Percentiles rank a stretch among this genome's conserved stretches.
Evolutionary conservation across 208 protist species (phyloP).

Genomic region (Phytomonas sp.): DNA sequence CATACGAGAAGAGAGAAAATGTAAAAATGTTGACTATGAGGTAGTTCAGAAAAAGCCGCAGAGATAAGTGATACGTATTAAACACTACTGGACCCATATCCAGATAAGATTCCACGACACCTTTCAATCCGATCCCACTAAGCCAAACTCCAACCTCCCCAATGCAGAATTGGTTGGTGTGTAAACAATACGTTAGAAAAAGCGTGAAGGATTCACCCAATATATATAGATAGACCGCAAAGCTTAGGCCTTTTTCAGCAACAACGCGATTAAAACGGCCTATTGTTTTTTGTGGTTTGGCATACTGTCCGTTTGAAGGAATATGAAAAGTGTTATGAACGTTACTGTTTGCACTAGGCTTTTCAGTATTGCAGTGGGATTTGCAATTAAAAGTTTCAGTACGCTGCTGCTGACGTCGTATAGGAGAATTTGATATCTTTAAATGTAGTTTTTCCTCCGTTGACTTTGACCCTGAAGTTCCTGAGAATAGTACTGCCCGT

Average conservation of each 20-base stretch:
- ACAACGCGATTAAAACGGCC: slow-evolving; percentile 71
- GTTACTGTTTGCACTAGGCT: background rate
- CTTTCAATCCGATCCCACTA: background rate
- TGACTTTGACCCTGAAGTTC: background rate
- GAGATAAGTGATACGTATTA: slow-evolving; percentile 34
- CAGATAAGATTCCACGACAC: slow-evolving; percentile 24
- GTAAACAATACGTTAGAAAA: slow-evolving; percentile 37
- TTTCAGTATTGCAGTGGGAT: background rate
- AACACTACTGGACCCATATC: slow-evolving; percentile 33
- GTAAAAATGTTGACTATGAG: slow-evolving; percentile 42
- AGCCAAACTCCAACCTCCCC: slow-evolving; percentile 51
- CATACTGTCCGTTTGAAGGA: slow-evolving; percentile 8
- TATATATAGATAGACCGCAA: slow-evolving; percentile 55
- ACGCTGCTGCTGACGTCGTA: background rate
- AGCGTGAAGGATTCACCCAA: slow-evolving; percentile 58
- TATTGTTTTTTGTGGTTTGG: slow-evolving; percentile 22
- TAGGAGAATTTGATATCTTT: background rate
- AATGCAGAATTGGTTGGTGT: slow-evolving; percentile 40
- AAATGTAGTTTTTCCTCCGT: background rate
- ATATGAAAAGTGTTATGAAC: background rate
- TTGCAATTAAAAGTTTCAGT: background rate
- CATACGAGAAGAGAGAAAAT: slow-evolving; percentile 37
- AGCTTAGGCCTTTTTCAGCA: slow-evolving; percentile 33
- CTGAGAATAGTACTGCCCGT: background rate
- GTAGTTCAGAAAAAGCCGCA: slow-evolving; percentile 62